These are phyloP conservation scores for Backusella liffmaniae DNA, from an alignment of 192 early-diverging fungal genomes.

Conservation along the genomic window DNA sequence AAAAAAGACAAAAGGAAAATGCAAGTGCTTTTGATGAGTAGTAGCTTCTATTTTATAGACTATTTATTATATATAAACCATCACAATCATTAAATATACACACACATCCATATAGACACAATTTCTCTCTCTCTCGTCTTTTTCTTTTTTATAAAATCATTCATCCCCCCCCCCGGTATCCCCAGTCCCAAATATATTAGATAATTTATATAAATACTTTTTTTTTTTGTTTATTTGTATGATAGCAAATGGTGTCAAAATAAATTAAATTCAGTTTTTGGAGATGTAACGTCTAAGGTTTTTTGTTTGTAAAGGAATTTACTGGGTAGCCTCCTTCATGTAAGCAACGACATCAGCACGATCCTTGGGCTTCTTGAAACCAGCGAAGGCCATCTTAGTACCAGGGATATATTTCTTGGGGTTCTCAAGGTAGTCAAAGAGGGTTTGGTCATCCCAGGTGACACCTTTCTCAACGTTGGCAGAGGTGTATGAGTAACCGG, in stretches of 20 bases:
- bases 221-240: neutral
- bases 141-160: neutral
- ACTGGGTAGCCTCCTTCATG: slow-evolving; percentile 60
- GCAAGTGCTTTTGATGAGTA: slow-evolving; percentile 23
- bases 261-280: neutral
- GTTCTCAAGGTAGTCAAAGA: slow-evolving; percentile 96
- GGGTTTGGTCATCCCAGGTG: slow-evolving; percentile 84
- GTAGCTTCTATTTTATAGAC: no score
- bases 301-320: neutral
- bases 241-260: neutral
- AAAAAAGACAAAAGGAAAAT: slow-evolving; percentile 5
- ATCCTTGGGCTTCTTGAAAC: slow-evolving; percentile 82
- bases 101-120: neutral
- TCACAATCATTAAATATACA: neutral
- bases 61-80: no score
- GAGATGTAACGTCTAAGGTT: no score
- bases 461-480: slow-evolving; percentile 88
- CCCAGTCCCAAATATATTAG: no score
- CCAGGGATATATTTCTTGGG: slow-evolving; percentile 96
- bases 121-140: neutral
- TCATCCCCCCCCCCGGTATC: no score
- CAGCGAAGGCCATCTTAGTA: slow-evolving; percentile 99
- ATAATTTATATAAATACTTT: neutral
- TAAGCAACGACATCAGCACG: slow-evolving; percentile 89
- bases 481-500: slow-evolving; percentile 90